Base-by-base conservation (phyloP, 306 rosid species). In the Prunus mongolica region DNA sequence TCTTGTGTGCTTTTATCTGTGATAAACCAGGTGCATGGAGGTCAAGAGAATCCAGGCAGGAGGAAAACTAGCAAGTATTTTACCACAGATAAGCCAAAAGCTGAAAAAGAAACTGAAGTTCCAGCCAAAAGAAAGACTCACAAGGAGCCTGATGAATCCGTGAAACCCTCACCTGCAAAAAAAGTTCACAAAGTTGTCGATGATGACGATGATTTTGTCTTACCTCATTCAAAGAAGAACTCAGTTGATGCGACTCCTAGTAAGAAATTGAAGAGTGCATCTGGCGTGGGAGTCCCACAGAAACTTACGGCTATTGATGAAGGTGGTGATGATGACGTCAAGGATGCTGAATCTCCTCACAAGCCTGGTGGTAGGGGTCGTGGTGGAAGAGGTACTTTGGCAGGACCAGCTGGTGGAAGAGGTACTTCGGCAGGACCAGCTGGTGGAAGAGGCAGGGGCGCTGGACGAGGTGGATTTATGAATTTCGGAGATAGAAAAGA, bases 401-500 rank as follows among this genome's bases (percentile, higher is more conserved):
- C 74, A 5, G 81, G 73, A 65, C 57, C 98, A 46, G 61, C 88
- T 49, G 96, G 94, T 54, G 96, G 95, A 80, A 89, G 90, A 84
- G 93, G 97, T 79, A 72, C 91, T 56, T 71, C 90, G 1, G 82
- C 74, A 5, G 81, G 73, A 65, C 57, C 98, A 46, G 61, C 88
- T 84, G 84, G 91, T 78, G 96, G 96, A 83, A 88, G 96, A 76
- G 98, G 96, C 66, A 91, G 97, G 81, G 98, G 97, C 1, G 86
- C 85, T 65, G 98, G 98, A 11, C 89, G 97, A 65, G 92, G 97
- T 78, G 98, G 97, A 34, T 92, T 90, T 85, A 89, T 90, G 98
- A 95, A 90, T 85, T 95, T 89, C 71, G 97, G 97, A 20, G 98
- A 95, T 84, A 89, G 97, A 81, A 92, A 90, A 84, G 98, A 92